Base-by-base conservation (phyloP, 805 yeast genomes). In the Pichia sporocuriosa region DNA sequence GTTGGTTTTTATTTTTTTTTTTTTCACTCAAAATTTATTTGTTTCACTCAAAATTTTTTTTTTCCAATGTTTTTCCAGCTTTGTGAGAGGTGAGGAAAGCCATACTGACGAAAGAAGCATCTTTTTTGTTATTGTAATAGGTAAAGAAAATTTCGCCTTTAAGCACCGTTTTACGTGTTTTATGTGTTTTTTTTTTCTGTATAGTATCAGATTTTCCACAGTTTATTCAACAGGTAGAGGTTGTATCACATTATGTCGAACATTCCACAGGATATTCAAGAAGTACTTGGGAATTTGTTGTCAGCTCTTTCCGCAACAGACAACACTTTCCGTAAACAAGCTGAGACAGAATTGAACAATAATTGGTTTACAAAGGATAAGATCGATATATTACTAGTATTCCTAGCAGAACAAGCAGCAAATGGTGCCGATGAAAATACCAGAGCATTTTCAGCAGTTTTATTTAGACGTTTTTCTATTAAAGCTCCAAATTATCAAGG, bases 381-480 rank as follows among this genome's bases (percentile, higher is more conserved):
- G 43, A 83, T 85, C 35, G 89, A 82, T 50, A 60, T 79, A 44
- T 66, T 90, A 34, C 68, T 90, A 45, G 68, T 82, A 3, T 93
- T 86, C 52, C 70, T 90, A 37, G 88, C 96, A 4, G 84, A 83
- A 58, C 89, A 82, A 54, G 79, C 96, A 4, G 71, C 80, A 4
- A 56, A 53, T 27, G 85, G 89, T 10, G 65, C 69, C n/a, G 72
- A 73, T 48, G 79, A 79, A 35, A 68, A 73, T n/a, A 62, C 73
- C 6, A 68, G 76, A 44, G 77, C 90, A 0, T 80, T 88, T 55
- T 71, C 93, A 13, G 95, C 97, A 3, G 96, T 93, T 23, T 65
- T 93, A 44, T 86, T 93, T 61, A 75, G 98, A 60, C 77, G 96
- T 56, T 74, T 87, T 49, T 88, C 96, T 7, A 73, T 82, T 44